A percentile compares a stretch with the other conserved stretches of the same genome.
Evolutionary conservation across 495 filamentous ascomycete genomes (phyloP).

Genomic region (Clohesyomyces aquaticus): DNA sequence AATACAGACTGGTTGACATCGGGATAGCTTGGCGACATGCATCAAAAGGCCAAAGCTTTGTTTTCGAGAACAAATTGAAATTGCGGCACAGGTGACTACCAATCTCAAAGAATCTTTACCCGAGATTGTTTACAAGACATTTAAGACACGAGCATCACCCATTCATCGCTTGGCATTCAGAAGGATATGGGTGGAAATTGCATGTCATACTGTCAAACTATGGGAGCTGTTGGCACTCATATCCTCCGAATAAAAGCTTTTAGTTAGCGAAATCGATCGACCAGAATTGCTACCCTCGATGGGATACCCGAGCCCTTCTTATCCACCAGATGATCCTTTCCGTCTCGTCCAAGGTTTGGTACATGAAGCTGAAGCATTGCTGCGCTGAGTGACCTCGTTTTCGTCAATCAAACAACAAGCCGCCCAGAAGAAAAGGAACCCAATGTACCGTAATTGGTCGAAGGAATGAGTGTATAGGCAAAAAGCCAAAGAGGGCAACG

Average conservation of each 20-base stretch:
- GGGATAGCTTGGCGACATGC: too few relatives aligned
- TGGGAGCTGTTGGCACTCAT: conserved; percentile 5
- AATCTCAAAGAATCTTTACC: too few relatives aligned
- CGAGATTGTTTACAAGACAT: too few relatives aligned
- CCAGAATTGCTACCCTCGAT: not conserved
- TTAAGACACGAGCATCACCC: not conserved
- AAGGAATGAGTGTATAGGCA: conserved; percentile 1
- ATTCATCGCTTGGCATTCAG: not conserved
- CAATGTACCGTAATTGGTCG: not conserved
- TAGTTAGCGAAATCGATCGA: not conserved
- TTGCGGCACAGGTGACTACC: too few relatives aligned
- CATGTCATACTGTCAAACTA: conserved; percentile 6
- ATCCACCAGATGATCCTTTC: not conserved
- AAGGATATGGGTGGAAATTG: not conserved
- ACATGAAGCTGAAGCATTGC: not conserved
- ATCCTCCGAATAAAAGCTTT: conserved; percentile 7
- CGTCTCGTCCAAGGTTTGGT: not conserved
- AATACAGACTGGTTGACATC: too few relatives aligned
- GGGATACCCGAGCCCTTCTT: not conserved
- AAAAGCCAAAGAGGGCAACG: not conserved
- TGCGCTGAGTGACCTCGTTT: not conserved
- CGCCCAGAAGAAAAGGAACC: not conserved
- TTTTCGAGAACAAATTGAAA: too few relatives aligned
- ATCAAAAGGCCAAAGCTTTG: too few relatives aligned
- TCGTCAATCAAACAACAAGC: not conserved